Base-by-base conservation (phyloP, 768 basidiomycete species). In the Cyclocybe aegerita region DNA sequence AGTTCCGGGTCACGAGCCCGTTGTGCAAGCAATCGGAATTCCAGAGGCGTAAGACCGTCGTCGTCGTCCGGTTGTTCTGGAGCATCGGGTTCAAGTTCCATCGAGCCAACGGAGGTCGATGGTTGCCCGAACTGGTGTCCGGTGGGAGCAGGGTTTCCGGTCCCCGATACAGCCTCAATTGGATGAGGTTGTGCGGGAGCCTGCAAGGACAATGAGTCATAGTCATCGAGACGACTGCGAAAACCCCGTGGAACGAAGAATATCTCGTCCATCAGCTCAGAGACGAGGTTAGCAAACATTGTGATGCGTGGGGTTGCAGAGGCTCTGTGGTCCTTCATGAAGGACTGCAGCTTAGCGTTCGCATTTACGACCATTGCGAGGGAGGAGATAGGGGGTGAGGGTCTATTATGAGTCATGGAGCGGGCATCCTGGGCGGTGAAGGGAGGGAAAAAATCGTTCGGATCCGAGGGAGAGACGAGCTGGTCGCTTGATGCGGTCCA, bases 291-390 rank as follows among this genome's bases (percentile, higher is more conserved):
- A 14, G 40, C 48, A 49, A 53, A 37, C 52, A 34, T 49, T 9
- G 32, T 34, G 7, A 53, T 39, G 15, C 48, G 52, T 9, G 39
- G 34, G 43, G 32, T 49, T 31, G 35, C 48, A 17, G 46, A 48
- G 9, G 52, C n/a, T 12, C 34, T n/a, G 40, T 53, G 31, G 32
- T 49, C 8, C 40, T 34, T 34, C 39, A 44, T 53, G 41, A 53
- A 49, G 2, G 4, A 32, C n/a, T 36, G 10, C 5, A 53, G 36
- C 52, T 53, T 53, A 38, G 6, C 36, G 36, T 48, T 32, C 1
- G 52, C 52, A 41, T 53, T 53, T 15, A 53, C 40, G 35, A 53
- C 46, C 17, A 53, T 49, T n/a, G 52, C 47, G 33, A 53, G 52
- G 32, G 52, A 53, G 31, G 52, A 53, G 47, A 53, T 9, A 43